Conservation (phyloP, 1,284 basidiomycete species). For the Salmacisia buchloeana region DNA sequence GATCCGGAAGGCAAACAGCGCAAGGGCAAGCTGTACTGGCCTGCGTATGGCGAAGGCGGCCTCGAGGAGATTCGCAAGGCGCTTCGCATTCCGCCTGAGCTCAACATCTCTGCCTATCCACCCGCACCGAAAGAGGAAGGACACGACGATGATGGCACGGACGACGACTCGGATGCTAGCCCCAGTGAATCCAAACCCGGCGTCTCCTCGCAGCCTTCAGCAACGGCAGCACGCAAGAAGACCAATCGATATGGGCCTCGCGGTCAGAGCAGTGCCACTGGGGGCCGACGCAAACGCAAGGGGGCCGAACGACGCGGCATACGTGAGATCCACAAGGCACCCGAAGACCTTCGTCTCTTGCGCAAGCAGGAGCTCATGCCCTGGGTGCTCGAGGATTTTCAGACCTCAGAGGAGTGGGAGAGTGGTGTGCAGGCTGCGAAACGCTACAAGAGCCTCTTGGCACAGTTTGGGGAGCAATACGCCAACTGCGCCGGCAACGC, state of each 20-base stretch:
- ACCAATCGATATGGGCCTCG: conserved; percentile 21
- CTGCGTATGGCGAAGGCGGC: conserved; percentile 12
- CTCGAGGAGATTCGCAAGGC: conserved; percentile 5
- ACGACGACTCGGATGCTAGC: conserved; percentile 8
- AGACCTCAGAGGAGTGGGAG: conserved; percentile 47
- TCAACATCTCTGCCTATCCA: conserved; percentile 1
- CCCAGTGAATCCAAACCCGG: conserved; percentile 18
- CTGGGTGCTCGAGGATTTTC: conserved; percentile 49
- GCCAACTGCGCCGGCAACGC: background rate
- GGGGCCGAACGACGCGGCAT: conserved; percentile 18
- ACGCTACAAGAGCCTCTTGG: background rate
- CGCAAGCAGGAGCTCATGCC: conserved; percentile 46
- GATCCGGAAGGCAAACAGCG: background rate
- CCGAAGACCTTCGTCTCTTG: conserved; percentile 38
- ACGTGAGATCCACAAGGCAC: conserved; percentile 45
- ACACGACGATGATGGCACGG: conserved; percentile 8
- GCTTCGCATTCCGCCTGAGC: background rate
- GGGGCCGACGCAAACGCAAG: background rate
- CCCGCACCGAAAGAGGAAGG: conserved; percentile 9
- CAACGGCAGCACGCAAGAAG: conserved; percentile 21
- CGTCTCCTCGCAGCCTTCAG: conserved; percentile 13
- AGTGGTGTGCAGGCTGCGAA: conserved; percentile 30
- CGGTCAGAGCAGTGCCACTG: background rate
- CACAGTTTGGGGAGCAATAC: background rate
- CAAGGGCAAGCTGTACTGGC: conserved; percentile 14